Conservation (phyloP, 805 yeast species). For the Starmera dryadoides region DNA sequence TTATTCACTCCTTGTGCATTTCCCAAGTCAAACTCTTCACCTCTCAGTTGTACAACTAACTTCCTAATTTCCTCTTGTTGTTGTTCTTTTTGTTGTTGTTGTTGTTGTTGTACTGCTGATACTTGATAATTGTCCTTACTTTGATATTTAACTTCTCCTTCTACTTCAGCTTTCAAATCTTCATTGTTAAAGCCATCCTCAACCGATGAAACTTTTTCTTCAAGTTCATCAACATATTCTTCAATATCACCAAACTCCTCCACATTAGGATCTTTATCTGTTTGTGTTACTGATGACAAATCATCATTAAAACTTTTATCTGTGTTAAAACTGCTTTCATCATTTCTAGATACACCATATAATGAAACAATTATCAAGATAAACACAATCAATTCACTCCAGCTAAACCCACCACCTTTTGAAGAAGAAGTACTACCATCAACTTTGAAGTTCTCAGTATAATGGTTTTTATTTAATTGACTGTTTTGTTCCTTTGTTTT, state of each 20-base stretch:
- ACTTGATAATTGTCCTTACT: background rate
- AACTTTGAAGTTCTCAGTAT: too few relatives aligned
- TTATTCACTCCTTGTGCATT: conserved; percentile 2
- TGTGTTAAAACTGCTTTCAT: too few relatives aligned
- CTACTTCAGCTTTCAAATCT: too few relatives aligned
- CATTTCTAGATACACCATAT: too few relatives aligned
- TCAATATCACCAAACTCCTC: background rate
- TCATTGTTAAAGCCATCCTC: background rate
- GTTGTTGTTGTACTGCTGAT: background rate
- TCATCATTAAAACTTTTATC: background rate
- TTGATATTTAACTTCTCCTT: background rate
- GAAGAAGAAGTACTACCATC: too few relatives aligned
- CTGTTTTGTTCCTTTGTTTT: too few relatives aligned
- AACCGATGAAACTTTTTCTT: background rate
- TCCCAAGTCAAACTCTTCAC: conserved; percentile 5
- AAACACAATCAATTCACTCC: too few relatives aligned
- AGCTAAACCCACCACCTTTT: too few relatives aligned
- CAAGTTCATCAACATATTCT: background rate
- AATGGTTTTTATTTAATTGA: too few relatives aligned
- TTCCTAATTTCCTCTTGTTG: background rate
- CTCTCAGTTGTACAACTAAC: conserved; percentile 1
- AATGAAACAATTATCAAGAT: too few relatives aligned
- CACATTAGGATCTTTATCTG: background rate
- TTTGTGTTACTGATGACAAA: background rate
- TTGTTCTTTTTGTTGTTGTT: background rate